These are phyloP conservation scores for Apiotrichum akiyoshidainum DNA, from an alignment of 1,284 basidiomycete genomes.

Conservation along the genomic window DNA sequence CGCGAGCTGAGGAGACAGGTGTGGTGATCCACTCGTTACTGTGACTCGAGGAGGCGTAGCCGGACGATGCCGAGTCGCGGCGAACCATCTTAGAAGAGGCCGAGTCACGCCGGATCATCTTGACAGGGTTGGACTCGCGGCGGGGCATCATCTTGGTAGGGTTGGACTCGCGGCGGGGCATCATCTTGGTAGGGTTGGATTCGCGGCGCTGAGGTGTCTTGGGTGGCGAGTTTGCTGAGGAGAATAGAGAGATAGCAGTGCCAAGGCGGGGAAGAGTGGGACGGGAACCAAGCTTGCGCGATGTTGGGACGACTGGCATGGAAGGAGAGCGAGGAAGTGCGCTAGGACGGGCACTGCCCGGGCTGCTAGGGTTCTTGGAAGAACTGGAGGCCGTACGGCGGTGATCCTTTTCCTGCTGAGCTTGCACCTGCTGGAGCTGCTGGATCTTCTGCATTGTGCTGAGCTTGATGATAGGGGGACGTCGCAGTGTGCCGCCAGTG, in stretches of 20 bases:
- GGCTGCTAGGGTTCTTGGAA: neutral
- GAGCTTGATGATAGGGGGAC: neutral
- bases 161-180: too few relatives aligned
- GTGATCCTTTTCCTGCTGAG: neutral
- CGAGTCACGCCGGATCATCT: too few relatives aligned
- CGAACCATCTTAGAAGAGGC: too few relatives aligned
- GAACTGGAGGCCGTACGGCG: neutral
- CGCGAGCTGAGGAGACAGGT: neutral
- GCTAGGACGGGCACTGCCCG: neutral
- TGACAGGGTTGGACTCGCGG: too few relatives aligned
- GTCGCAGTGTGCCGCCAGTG: neutral
- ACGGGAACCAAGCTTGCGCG: neutral
- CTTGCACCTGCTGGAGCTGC: neutral
- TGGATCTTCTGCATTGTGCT: neutral
- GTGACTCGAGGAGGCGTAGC: neutral
- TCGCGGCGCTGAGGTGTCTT: too few relatives aligned
- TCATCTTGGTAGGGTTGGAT: too few relatives aligned
- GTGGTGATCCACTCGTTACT: neutral
- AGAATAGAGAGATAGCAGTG: neutral
- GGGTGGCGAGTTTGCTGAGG: neutral
- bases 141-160: too few relatives aligned
- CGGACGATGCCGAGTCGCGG: too few relatives aligned
- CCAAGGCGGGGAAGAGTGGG: too few relatives aligned
- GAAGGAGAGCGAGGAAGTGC: neutral
- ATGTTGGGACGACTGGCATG: neutral